These are phyloP conservation scores for Cajanus cajan DNA, from an alignment of 306 rosid genomes.

Conservation along the genomic window DNA sequence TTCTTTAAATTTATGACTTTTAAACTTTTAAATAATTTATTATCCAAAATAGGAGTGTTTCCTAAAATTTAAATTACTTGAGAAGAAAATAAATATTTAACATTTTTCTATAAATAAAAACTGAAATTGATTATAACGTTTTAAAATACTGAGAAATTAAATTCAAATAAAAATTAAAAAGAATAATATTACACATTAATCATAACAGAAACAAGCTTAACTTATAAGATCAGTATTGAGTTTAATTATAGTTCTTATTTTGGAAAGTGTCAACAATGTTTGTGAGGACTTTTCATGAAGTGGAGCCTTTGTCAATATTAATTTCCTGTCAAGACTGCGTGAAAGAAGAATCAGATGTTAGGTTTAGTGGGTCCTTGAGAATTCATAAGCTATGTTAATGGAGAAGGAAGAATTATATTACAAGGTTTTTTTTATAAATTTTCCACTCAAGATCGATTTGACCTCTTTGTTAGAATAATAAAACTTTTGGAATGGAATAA, in stretches of 20 bases:
- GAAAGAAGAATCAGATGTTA: not conserved
- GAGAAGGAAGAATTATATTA: not conserved
- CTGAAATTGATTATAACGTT: not conserved
- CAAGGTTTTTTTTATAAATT: not conserved
- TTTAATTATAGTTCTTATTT: not conserved
- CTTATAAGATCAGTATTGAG: not conserved
- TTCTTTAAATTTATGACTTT: not conserved
- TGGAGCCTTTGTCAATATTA: not conserved
- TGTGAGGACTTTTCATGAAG: not conserved
- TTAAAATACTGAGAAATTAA: not conserved
- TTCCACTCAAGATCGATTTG: not conserved
- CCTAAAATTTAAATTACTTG: not conserved
- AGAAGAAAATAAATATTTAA: not conserved
- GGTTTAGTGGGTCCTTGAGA: slow-evolving; percentile 23
- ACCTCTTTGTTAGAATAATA: not conserved
- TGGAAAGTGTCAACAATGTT: not conserved
- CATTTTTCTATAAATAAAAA: too few relatives aligned
- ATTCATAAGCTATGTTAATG: not conserved
- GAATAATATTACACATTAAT: not conserved
- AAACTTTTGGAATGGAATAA: not conserved
- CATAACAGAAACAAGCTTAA: too few relatives aligned
- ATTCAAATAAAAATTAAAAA: not conserved
- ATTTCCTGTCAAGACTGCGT: not conserved
- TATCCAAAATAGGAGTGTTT: not conserved
- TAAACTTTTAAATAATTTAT: not conserved